These are phyloP conservation scores for Trametes polyzona DNA, from an alignment of 1,284 basidiomycete genomes.

Conservation along the genomic window DNA sequence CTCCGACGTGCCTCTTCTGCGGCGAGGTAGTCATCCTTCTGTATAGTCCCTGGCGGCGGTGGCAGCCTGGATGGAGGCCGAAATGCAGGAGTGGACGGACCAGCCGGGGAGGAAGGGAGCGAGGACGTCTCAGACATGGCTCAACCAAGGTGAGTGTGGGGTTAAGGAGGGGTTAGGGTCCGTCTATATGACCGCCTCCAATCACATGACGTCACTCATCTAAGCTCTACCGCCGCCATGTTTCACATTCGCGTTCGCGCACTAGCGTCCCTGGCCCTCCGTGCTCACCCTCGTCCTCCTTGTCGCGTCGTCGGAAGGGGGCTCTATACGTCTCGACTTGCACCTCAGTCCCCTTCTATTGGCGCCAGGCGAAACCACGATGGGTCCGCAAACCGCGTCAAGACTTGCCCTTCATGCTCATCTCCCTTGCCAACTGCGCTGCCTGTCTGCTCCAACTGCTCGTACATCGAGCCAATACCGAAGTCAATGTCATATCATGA, in stretches of 20 bases:
- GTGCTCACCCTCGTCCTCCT: background rate
- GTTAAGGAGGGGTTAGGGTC: conserved; percentile 23
- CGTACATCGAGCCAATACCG: conserved; percentile 61
- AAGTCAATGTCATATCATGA: conserved; percentile 57
- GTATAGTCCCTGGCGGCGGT: conserved; percentile 34
- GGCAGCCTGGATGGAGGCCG: background rate
- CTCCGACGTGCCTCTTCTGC: conserved; percentile 51
- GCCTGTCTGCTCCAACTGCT: conserved; percentile 72
- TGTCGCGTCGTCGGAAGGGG: background rate
- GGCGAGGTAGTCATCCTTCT: conserved; percentile 42
- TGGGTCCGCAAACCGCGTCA: background rate
- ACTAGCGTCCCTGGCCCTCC: conserved; percentile 15
- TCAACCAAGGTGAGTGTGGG: conserved; percentile 13
- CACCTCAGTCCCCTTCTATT: background rate
- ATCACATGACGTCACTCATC: conserved; percentile 34
- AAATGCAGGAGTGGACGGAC: conserved; percentile 18
- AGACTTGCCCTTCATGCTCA: conserved; percentile 62
- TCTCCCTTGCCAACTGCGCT: conserved; percentile 59
- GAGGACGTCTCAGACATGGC: conserved; percentile 23
- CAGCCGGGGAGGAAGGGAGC: conserved; percentile 22
- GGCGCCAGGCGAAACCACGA: background rate
- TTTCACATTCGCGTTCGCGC: conserved; percentile 28
- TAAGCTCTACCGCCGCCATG: conserved; percentile 26
- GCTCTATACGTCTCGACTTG: background rate
- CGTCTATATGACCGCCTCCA: background rate